These are phyloP conservation scores for Phialophora chinensis DNA, from an alignment of 2,329 filamentous ascomycete genomes.

Conservation along the genomic window DNA sequence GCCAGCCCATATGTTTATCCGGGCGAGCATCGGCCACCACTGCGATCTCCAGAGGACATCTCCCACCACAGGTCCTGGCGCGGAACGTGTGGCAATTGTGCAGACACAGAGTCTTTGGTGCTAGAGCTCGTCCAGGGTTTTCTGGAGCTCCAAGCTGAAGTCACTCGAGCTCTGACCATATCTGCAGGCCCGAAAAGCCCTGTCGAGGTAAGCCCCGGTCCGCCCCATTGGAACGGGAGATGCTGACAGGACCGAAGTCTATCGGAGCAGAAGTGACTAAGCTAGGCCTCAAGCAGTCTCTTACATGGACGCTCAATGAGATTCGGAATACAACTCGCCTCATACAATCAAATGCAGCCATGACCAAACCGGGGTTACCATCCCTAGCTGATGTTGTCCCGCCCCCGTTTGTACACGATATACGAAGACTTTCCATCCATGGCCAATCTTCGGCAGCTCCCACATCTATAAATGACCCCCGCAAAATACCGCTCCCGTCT, in stretches of 20 bases:
- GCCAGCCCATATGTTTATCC: constrained; percentile 23
- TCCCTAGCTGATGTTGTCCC: constrained; percentile 32
- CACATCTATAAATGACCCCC: constrained; percentile 30
- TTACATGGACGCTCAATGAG: constrained; percentile 34
- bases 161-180: constrained; percentile 30
- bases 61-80: constrained; percentile 12
- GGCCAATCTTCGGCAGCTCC: constrained; percentile 21
- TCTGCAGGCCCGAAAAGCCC: constrained; percentile 22
- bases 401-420: constrained; percentile 25
- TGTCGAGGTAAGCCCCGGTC: constrained; percentile 27
- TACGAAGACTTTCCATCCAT: constrained; percentile 27
- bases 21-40: constrained; percentile 18
- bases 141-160: constrained; percentile 34
- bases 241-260: constrained; percentile 30
- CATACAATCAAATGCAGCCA: constrained; percentile 26
- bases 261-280: constrained; percentile 31
- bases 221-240: constrained; percentile 15
- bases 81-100: constrained; percentile 33
- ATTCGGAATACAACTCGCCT: constrained; percentile 32
- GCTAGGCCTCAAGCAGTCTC: constrained; percentile 36
- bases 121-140: constrained; percentile 33
- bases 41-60: constrained; percentile 16
- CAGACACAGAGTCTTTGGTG: constrained; percentile 31
- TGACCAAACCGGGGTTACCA: constrained; percentile 29
- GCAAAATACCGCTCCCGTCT: constrained; percentile 22